Conservation (phyloP, 2,329 filamentous ascomycete species). For the Fusarium scirpi region DNA sequence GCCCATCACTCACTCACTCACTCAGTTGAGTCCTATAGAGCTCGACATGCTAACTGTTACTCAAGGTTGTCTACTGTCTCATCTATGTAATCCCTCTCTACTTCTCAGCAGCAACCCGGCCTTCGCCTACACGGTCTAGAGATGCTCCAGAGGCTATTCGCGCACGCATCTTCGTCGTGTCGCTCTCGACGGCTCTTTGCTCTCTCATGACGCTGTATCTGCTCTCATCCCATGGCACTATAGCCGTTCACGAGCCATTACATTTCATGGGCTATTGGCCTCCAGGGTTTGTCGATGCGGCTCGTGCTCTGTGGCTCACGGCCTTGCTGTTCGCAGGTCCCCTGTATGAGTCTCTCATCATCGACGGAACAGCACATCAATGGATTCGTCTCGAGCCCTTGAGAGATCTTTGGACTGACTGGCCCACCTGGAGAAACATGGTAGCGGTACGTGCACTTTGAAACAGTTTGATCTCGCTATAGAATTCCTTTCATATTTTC, state of each 20-base stretch:
- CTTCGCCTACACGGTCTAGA: slow-evolving; percentile 81
- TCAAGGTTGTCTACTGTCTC: slow-evolving; percentile 79
- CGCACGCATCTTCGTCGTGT: slow-evolving; percentile 84
- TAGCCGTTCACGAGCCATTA: slow-evolving; percentile 64
- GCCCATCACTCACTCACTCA: background rate
- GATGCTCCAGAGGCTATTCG: slow-evolving; percentile 92
- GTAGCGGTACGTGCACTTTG: slow-evolving; percentile 73
- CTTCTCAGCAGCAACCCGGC: slow-evolving; percentile 80
- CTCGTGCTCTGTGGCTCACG: slow-evolving; percentile 76
- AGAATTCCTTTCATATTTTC: slow-evolving; percentile 29
- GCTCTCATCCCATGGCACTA: slow-evolving; percentile 66
- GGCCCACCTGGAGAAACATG: slow-evolving; percentile 87
- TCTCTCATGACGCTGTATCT: slow-evolving; percentile 71
- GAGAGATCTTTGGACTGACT: slow-evolving; percentile 73
- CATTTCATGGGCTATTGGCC: slow-evolving; percentile 87
- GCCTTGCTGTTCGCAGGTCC: slow-evolving; percentile 85
- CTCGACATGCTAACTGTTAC: slow-evolving; percentile 15
- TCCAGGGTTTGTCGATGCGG: slow-evolving; percentile 72
- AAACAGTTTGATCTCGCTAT: slow-evolving; percentile 18
- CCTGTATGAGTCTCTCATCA: slow-evolving; percentile 81
- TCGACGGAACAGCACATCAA: slow-evolving; percentile 76
- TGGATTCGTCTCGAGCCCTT: slow-evolving; percentile 70
- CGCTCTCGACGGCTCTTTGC: slow-evolving; percentile 77
- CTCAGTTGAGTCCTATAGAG: background rate
- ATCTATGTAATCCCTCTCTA: slow-evolving; percentile 94